Conservation (phyloP, 371 early-diverging fungal species). For the Mucor mucedo region DNA sequence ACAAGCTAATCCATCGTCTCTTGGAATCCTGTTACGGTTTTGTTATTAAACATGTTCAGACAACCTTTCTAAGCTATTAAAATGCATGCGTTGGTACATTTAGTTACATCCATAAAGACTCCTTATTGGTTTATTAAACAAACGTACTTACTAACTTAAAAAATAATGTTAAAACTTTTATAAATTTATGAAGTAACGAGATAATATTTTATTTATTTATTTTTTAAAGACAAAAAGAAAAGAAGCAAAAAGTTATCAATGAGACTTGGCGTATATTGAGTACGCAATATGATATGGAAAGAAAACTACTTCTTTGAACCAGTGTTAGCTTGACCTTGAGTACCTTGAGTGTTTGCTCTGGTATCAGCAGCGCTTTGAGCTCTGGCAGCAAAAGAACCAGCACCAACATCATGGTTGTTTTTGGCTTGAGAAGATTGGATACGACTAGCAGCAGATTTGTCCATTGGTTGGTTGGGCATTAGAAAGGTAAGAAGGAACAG, state of each 20-base stretch:
- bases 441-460: neutral
- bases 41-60: too few species aligned
- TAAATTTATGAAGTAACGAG: too few species aligned
- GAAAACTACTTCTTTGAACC: neutral
- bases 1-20: too few species aligned
- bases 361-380: neutral
- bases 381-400: neutral
- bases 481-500: too few species aligned
- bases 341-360: constrained; percentile 3
- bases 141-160: neutral
- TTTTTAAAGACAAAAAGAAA: neutral
- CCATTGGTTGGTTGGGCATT: neutral
- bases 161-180: too few species aligned
- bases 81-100: too few species aligned
- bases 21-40: too few species aligned
- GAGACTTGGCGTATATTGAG: too few species aligned
- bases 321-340: neutral
- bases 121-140: neutral
- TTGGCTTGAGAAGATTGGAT: neutral
- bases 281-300: neutral
- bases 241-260: neutral
- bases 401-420: neutral
- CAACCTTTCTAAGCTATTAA: too few species aligned
- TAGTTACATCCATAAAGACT: neutral
- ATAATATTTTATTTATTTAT: neutral